Base-by-base conservation (phyloP, 176 grass and related monocot genomes). In the Aegilops longissima region DNA sequence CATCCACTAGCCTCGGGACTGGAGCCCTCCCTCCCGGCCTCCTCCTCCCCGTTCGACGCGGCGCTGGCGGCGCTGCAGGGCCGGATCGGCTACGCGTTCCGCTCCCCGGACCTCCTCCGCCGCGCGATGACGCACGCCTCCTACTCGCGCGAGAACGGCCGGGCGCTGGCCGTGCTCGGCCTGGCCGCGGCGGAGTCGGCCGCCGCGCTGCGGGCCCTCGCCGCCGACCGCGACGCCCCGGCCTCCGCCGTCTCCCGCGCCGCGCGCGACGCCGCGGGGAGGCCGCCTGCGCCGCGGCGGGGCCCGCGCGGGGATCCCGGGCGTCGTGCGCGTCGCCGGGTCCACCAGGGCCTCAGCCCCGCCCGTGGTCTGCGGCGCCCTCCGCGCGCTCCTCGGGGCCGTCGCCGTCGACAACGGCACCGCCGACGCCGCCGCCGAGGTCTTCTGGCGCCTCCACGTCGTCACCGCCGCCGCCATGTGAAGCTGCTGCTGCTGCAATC, bases 51-150 rank as follows among this genome's bases (percentile, higher is more conserved):
- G 70, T 95, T 95, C 82, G 74, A 88, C n/a, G 72, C 87, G 2
- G 92, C 87, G 40, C 90, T 94, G 47, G 87, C 88, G 12, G 85
- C 79, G 18, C 87, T 94, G 12, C 93, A 92, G 78, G 25, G 64
- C 36, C 85, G 77, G 88, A 90, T 92, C 51, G 85, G 79, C 66
- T 88, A 88, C 66, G 36, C 33, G 16, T 92, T 95, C 90, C 5
- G 27, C 4, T 64, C 87, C 52, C 65, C 81, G 3, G 85, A 86
- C 62, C 90, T 95, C 0, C 75, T 95, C 12, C 90, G 86, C 74
- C 87, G 86, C 12, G 85, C 93, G 33, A 82, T 92, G 85, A 95
- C 90, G 34, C 93, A 95, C 88, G 84, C 93, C 17, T 92, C 90
- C 77, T 92, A 88, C 88, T 95, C 93, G 24, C 90, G 78, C 38